Evolutionary conservation across 2,329 filamentous ascomycete genomes (phyloP).

Genomic region (Albifimbria verrucaria): DNA sequence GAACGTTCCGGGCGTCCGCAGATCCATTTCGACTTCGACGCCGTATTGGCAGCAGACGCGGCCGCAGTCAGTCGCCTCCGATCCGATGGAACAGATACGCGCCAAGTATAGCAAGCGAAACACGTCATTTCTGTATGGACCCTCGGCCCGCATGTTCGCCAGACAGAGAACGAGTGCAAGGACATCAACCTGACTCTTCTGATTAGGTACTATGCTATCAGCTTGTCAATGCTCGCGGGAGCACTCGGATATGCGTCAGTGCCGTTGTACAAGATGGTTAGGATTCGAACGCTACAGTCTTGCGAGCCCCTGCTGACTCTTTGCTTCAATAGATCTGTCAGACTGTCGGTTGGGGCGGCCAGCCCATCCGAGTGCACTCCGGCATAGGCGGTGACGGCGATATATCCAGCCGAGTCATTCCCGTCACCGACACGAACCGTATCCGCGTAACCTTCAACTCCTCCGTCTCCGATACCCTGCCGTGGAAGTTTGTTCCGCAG

Average conservation of each 20-base stretch:
- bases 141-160: neutral
- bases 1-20: conserved; percentile 19
- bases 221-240: conserved; percentile 74
- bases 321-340: conserved; percentile 63
- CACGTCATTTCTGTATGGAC: conserved; percentile 47
- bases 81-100: conserved; percentile 59
- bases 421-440: conserved; percentile 75
- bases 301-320: conserved; percentile 13
- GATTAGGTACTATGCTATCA: conserved; percentile 68
- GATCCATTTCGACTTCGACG: conserved; percentile 28
- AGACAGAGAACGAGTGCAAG: neutral
- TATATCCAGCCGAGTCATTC: conserved; percentile 72
- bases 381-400: conserved; percentile 53
- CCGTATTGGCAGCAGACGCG: conserved; percentile 16
- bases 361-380: conserved; percentile 78
- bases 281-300: conserved; percentile 4
- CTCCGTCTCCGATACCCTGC: conserved; percentile 89
- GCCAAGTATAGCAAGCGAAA: conserved; percentile 67
- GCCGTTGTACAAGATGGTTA: conserved; percentile 81
- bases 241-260: conserved; percentile 81
- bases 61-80: conserved; percentile 21
- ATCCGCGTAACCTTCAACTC: conserved; percentile 96
- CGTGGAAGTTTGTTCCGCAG: conserved; percentile 96
- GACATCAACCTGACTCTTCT: conserved; percentile 11
- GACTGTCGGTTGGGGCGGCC: conserved; percentile 87